phyloP scores from a whole-genome alignment of 2,329 filamentous ascomycete species.

The Neurospora crassa region DNA sequence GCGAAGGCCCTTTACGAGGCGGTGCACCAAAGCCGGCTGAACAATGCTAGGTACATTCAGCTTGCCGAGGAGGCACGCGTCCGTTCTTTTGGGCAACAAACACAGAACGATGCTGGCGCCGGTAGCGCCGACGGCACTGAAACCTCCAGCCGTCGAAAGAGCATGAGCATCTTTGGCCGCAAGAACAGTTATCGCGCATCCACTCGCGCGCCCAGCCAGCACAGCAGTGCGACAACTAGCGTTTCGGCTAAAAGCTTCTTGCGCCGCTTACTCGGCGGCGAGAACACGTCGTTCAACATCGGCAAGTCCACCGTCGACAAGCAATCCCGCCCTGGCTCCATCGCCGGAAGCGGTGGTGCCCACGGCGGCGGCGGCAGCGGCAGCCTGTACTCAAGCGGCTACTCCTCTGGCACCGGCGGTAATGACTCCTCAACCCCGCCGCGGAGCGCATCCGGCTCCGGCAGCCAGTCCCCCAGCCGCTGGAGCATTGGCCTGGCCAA shows the following conservation, averaged over 20 bases:
- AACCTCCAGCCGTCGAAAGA: constrained; percentile 36
- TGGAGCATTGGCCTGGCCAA: constrained; percentile 65
- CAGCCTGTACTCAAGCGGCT: constrained; percentile 50
- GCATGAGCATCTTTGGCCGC: constrained; percentile 53
- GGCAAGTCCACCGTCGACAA: constrained; percentile 65
- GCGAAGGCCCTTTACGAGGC: constrained; percentile 75
- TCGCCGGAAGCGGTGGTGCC: constrained; percentile 26
- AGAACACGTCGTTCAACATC: constrained; percentile 68
- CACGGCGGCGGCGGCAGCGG: constrained; percentile 27
- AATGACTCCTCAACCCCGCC: constrained; percentile 34
- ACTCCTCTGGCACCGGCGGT: constrained; percentile 38
- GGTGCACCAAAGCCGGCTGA: constrained; percentile 80
- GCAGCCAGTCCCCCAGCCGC: constrained; percentile 39
- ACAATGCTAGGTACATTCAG: constrained; percentile 79
- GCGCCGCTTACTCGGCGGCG: constrained; percentile 62
- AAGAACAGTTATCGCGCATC: constrained; percentile 58
- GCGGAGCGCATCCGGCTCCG: constrained; percentile 44
- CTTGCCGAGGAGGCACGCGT: constrained; percentile 57
- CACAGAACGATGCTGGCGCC: constrained; percentile 38
- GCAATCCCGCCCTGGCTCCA: constrained; percentile 39
- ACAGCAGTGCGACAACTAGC: constrained; percentile 52
- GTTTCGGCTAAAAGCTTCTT: constrained; percentile 69
- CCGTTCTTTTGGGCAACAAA: constrained; percentile 59
- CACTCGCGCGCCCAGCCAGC: constrained; percentile 49
- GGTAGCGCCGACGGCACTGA: constrained; percentile 26